Evolutionary conservation across 2,329 filamentous ascomycete genomes (phyloP), one percentile per base, ranked within the genome.

Genomic region (Trichophyton equinum): DNA sequence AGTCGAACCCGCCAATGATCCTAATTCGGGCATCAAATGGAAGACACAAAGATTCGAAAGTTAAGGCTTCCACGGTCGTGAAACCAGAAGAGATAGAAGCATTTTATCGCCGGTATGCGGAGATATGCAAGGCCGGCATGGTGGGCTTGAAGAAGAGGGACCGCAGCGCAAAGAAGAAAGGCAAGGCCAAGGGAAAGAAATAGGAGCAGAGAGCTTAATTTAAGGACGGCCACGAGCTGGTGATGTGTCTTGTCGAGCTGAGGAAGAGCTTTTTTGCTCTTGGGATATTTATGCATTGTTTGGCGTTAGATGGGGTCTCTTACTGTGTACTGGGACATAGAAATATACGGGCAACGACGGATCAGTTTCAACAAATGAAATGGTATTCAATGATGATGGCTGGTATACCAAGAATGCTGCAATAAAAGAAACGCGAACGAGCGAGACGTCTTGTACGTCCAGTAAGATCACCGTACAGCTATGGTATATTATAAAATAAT

Each of bases 121-220:
- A 97, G 67, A 81, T 91, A 2, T 96, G 91, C 76, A 96, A 95
- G 78, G 78, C 81, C 0, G 90, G 91, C 4, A 96, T 97, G 91
- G 81, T 82, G 57, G 85, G 86, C 6, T 72, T 99, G 75, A 97
- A 96, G 83, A 96, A 95, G 71, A 82, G 94, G 67, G 92, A 97
- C 76, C 83, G 91, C 70, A 95, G 87, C 74, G 92, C 89, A 81
- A 85, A 86, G 66, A 88, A 87, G 76, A 83, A 82, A 78, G 89
- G 88, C 72, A 85, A 87, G 67, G 88, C 87, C 72, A 89, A 87
- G 65, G 89, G 86, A 77, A 85, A 81, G 73, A 88, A 85, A 78
- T 49, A 46, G 27, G 30, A 36, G 27, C 3, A 6, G 4, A 20
- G 13, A 7, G 2, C 27, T 9, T 55, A n/a, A n/a, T n/a, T n/a